Base-by-base conservation (phyloP, 257 asterid species). In the Anisodus tanguticus region DNA sequence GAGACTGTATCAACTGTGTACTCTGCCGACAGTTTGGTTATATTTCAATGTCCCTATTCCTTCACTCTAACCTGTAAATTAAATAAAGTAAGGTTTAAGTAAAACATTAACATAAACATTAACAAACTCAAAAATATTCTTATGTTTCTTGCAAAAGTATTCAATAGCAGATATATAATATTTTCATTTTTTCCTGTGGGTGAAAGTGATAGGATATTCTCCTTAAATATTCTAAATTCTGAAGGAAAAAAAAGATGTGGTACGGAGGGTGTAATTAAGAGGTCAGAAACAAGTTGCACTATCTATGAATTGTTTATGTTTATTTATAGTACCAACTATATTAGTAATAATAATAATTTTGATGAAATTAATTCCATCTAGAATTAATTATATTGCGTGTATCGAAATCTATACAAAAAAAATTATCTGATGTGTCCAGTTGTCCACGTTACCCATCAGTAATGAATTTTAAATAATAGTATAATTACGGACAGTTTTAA, bases 21-120 rank as follows among this genome's bases (percentile, higher is more conserved):
- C 55, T 74, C 81, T 22, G 81, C 81, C 81, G 81, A 74, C 81
- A 74, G 62, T 22, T 74, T 51, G 62, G 39, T 74, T 74, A 74
- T 74, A 6, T 11, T 74, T 51, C 45, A 51, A 39, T 39, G 35
- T 71, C 55, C 5, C 60, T 49, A 22, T 22, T 22, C 0, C 35
- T 12, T 22, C 17, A 74, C 45, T 6, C 9, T 19, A 13, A 22
- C 43, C 43, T 2, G 2, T 22, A 22, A 22, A 74, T 49, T 9
- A 51, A 74, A 74, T 51, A 74, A 72, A 72, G 43, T 47, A 47
- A 45, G 8, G 9, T n/a, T n/a, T 2, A 5, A 31, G 22, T 37
- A 26, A 67, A 45, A 16, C 16, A 17, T 69, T n/a, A 72, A 41
- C 16, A 17, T 69, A 9, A 72, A 41, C 78, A 70, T 41, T 74